Base-by-base conservation (phyloP, 139 green algal genomes). In the Chlorella ohadii region DNA sequence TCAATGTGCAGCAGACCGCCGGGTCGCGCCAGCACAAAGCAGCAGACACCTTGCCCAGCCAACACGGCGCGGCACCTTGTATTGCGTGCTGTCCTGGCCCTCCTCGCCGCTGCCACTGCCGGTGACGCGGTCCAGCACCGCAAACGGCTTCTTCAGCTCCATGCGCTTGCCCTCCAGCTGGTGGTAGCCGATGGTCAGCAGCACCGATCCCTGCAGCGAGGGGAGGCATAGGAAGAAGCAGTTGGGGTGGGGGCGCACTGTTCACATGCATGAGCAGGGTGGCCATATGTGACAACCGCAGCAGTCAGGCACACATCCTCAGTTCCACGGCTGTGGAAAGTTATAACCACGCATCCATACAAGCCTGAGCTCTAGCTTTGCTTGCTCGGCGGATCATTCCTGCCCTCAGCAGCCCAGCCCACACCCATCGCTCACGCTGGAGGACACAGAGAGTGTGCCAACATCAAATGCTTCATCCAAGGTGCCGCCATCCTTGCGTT, bases 121-220 rank as follows among this genome's bases (percentile, higher is more conserved):
- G 2, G 51, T 13, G 23, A 38, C 44, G 57, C 91, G 91, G 79
- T 93, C 78, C 17, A 98, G 78, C 25, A 98, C 88, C 1, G 89
- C 94, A 44, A 98, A 79, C 0, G 95, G 94, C 74, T 98, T 97
- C 72, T 96, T 98, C 33, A 98, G 81, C 16, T 78, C n/a, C 56
- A 96, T 66, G 22, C 84, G 66, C 75, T 94, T 95, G 39, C 95
- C 95, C 72, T 96, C 94, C 27, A 98, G 74, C 65, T 96, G 91
- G 72, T 98, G 95, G 79, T 96, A 95, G 4, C 94, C 95, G 27
- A 98, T 92, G 0, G 87, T 94, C 25, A 98, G 82, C 33, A 92
- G 74, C 15, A 97, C 71, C 0, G 81, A 57, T 3, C 91, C 92
- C 67, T 92, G 75, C 41, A 85, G 38, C 11, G 71, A 4, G 51